phyloP scores from a whole-genome alignment of 345 rosid genomes.

The Orychophragmus violaceus region DNA sequence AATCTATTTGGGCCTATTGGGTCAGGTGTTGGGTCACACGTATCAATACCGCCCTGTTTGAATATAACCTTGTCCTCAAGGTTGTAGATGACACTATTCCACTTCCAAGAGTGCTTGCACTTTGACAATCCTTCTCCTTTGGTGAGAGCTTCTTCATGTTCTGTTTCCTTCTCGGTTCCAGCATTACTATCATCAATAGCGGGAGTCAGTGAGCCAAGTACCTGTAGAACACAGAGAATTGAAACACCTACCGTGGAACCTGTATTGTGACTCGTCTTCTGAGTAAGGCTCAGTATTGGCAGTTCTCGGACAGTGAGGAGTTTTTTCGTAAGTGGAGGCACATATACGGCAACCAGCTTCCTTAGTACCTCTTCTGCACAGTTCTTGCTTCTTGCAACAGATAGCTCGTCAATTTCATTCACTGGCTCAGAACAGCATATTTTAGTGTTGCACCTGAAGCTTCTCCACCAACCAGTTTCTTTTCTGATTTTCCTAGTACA shows the following conservation, averaged over 20 bases:
- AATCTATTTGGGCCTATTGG: too few relatives aligned
- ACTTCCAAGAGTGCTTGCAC: too few relatives aligned
- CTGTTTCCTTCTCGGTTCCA: slow-evolving; percentile 37
- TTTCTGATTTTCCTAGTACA: slow-evolving; percentile 34
- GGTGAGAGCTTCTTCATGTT: too few relatives aligned
- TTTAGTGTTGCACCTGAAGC: slow-evolving; percentile 44
- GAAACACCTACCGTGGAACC: slow-evolving; percentile 96
- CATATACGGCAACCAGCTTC: slow-evolving; percentile 70
- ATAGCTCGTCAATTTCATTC: slow-evolving; percentile 38
- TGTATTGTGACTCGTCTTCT: slow-evolving; percentile 78
- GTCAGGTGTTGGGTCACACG: too few relatives aligned
- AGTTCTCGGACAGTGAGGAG: slow-evolving; percentile 87
- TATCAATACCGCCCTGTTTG: too few relatives aligned
- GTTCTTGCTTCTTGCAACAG: slow-evolving; percentile 43
- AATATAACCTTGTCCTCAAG: too few relatives aligned
- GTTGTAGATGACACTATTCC: too few relatives aligned
- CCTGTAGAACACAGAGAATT: slow-evolving; percentile 78
- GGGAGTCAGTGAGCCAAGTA: slow-evolving; percentile 65
- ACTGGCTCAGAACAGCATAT: slow-evolving; percentile 40
- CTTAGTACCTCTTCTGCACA: slow-evolving; percentile 71
- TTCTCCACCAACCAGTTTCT: slow-evolving; percentile 37
- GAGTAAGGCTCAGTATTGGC: slow-evolving; percentile 56
- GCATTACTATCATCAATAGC: slow-evolving; percentile 34
- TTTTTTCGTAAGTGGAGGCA: slow-evolving; percentile 49
- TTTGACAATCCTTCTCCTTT: too few relatives aligned